These are phyloP conservation scores for Piper betle DNA, from an alignment of 164 flowering plant genomes.

Conservation along the genomic window DNA sequence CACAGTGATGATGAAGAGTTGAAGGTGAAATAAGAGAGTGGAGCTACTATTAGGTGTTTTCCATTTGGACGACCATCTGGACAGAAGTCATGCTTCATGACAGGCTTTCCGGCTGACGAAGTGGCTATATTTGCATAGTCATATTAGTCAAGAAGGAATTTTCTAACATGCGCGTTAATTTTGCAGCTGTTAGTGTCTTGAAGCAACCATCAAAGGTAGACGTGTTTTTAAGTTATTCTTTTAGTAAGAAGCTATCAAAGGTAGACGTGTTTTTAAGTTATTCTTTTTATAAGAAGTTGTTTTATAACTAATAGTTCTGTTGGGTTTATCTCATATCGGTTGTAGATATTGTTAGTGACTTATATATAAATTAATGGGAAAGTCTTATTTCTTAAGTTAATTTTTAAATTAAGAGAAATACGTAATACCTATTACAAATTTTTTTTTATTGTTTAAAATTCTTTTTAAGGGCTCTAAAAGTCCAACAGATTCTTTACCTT, in stretches of 20 bases:
- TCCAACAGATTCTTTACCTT: neutral
- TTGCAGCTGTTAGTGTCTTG: neutral
- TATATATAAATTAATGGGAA: no score
- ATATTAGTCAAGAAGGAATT: slow-evolving; percentile 17
- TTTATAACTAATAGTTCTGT: no score
- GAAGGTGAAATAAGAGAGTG: slow-evolving; percentile 85
- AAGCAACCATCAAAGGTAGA: neutral
- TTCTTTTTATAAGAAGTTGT: neutral
- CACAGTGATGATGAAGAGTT: slow-evolving; percentile 66
- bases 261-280: neutral
- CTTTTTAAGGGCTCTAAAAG: no score
- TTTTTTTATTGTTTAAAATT: no score
- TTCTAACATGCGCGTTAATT: neutral
- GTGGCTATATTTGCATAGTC: slow-evolving; percentile 83
- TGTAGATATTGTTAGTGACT: no score
- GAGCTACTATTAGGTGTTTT: slow-evolving; percentile 84
- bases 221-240: neutral
- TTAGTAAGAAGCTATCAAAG: neutral
- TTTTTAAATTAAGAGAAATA: no score
- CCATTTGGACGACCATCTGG: slow-evolving; percentile 85
- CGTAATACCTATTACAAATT: no score
- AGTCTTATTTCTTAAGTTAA: no score
- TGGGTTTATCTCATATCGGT: no score
- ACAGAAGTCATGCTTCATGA: slow-evolving; percentile 64
- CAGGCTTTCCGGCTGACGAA: slow-evolving; percentile 66